These are phyloP conservation scores for Epichloe glyceriae DNA, from an alignment of 2,329 filamentous ascomycete species.

Conservation along the genomic window DNA sequence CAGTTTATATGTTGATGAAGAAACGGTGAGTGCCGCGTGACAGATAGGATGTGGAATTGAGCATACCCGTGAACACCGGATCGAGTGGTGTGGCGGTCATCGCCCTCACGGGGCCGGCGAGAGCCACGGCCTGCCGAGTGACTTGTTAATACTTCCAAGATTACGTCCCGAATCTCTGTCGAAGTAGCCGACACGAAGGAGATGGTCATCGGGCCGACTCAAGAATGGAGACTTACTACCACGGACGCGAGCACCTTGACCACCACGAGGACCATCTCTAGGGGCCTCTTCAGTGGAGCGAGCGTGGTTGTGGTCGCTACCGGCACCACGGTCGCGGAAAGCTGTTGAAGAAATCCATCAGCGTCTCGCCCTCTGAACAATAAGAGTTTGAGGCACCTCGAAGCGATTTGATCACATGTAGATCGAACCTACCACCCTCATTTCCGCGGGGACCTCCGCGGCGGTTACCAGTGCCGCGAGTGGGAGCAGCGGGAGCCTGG, in stretches of 20 bases:
- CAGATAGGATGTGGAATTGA: not conserved
- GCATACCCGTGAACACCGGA: constrained; percentile 32
- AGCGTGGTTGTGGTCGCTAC: constrained; percentile 68
- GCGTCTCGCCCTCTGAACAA: not conserved
- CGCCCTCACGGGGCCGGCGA: constrained; percentile 37
- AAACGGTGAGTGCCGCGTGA: not conserved
- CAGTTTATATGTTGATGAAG: not conserved
- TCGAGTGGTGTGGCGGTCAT: constrained; percentile 42
- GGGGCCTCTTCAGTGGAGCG: constrained; percentile 60
- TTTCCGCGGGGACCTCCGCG: constrained; percentile 56
- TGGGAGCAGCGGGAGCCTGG: constrained; percentile 54
- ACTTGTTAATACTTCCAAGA: not conserved
- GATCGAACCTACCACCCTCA: constrained; percentile 64
- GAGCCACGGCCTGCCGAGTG: constrained; percentile 35
- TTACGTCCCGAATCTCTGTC: not conserved
- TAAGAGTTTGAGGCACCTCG: not conserved
- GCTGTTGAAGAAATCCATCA: constrained; percentile 34
- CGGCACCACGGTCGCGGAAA: constrained; percentile 79
- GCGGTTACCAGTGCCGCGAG: constrained; percentile 31
- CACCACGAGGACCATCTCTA: constrained; percentile 43
- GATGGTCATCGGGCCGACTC: not conserved
- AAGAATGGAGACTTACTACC: constrained; percentile 32
- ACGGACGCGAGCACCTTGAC: constrained; percentile 49
- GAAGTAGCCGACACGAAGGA: not conserved
- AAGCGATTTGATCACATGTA: not conserved